phyloP scores from a whole-genome alignment of 2,329 filamentous ascomycete species.

The Juglanconis sp. region DNA sequence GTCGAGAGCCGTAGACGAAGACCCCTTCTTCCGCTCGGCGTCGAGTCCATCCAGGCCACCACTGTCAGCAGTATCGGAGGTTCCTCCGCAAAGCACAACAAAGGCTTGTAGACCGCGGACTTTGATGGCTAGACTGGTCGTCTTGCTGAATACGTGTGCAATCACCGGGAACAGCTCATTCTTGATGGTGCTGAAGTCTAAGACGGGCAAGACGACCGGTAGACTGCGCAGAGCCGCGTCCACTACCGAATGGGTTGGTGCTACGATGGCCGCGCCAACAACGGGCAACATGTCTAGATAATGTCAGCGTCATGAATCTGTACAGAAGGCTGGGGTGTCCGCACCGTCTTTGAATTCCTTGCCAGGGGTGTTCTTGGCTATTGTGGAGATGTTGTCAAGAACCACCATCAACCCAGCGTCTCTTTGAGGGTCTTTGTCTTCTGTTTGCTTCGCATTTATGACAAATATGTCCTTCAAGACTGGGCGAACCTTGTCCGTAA shows the following conservation, averaged over 20 bases:
- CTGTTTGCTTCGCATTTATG: conserved; percentile 50
- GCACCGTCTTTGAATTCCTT: conserved; percentile 92
- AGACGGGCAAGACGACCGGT: conserved; percentile 74
- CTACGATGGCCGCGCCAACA: conserved; percentile 78
- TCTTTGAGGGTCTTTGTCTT: conserved; percentile 76
- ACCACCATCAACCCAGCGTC: conserved; percentile 91
- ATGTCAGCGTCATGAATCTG: conserved; percentile 6
- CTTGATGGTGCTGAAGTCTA: conserved; percentile 96
- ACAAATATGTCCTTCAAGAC: conserved; percentile 81
- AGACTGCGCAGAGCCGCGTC: conserved; percentile 80
- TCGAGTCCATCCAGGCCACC: conserved; percentile 76
- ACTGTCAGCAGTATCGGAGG: conserved; percentile 46
- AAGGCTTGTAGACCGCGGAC: conserved; percentile 89
- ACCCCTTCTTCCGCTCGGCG: conserved; percentile 57
- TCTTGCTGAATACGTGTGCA: conserved; percentile 85
- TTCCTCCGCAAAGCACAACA: conserved; percentile 81
- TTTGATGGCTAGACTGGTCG: conserved; percentile 91
- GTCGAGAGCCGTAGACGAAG: conserved; percentile 77
- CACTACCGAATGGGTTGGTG: conserved; percentile 81
- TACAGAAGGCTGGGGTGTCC: conserved; percentile 22
- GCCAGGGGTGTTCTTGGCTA: conserved; percentile 78
- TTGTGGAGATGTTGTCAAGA: conserved; percentile 74
- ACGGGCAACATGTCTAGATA: conserved; percentile 79
- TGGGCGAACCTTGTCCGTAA: conserved; percentile 84
- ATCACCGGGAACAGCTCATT: conserved; percentile 94